Base-by-base conservation (phyloP, 345 rosid species). In the Kandelia obovata region DNA sequence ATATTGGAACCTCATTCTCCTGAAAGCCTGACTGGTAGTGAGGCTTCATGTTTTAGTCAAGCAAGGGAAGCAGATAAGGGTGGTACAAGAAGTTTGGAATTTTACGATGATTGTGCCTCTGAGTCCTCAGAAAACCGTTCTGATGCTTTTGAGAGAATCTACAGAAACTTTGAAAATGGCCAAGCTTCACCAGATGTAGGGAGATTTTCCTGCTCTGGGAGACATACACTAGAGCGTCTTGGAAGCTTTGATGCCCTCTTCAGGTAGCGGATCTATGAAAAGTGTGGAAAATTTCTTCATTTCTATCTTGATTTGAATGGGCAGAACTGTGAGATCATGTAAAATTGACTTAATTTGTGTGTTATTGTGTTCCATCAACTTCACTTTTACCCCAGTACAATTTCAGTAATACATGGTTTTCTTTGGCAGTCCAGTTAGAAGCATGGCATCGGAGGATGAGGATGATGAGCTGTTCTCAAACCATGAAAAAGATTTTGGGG, bases 341-440 rank as follows among this genome's bases (percentile, higher is more conserved):
- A 47, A 32, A 19, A 5, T 72, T 47, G 28, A 46, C 49, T 64
- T 28, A 60, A 55, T 43, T 25, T 11, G 8, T 62, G n/a, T 23
- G 23, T 28, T 69, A 43, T 43, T 64, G 51, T 61, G 39, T 62
- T 46, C 49, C 43, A 46, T 27, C 19, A 15, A 61, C 27, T 21
- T 13, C 27, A 25, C 4, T 27, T 47, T 53, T 37, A 43, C 46
- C 72, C 28, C 27, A 52, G 46, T 68, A 62, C 43, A 78, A 64
- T 71, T 75, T 80, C 75, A 77, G 71, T 77, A 62, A 80, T 81
- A 67, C 73, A 64, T 72, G 79, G 43, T 79, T 85, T 71, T 83
- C 75, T 79, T 87, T 87, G 95, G 89, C 99, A 95, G 99, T 84
- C 86, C 97, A 88, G 92, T 81, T 80, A 88, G 83, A 88, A 90